These are phyloP conservation scores for Boletus pseudo-olivaceus DNA, from an alignment of 768 basidiomycete genomes.

Conservation along the genomic window DNA sequence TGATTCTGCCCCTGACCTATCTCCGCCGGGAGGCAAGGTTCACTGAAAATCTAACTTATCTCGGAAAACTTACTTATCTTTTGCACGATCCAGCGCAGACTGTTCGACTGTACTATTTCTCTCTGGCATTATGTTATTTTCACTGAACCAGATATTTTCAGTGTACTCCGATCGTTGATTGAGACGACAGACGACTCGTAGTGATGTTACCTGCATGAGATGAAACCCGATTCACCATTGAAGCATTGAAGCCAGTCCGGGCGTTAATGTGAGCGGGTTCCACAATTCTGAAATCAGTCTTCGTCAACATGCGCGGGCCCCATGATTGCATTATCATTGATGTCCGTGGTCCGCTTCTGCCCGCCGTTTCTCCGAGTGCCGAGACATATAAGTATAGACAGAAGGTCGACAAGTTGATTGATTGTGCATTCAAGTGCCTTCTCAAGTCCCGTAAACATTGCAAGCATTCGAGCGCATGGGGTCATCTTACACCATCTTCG, in stretches of 20 bases:
- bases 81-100: neutral
- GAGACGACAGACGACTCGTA: neutral
- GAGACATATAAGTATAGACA: constrained; percentile 1
- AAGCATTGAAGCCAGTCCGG: neutral
- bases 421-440: neutral
- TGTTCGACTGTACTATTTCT: neutral
- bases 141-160: neutral
- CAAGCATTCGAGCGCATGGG: constrained; percentile 9
- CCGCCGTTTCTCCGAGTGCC: neutral
- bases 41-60: neutral
- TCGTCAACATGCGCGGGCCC: neutral
- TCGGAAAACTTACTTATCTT: neutral
- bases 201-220: neutral
- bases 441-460: neutral
- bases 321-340: neutral
- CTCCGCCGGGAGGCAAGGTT: neutral
- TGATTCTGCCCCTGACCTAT: neutral
- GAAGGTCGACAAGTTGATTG: neutral
- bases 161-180: neutral
- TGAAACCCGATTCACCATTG: neutral
- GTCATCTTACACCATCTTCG: constrained; percentile 14
- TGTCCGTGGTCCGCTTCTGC: neutral
- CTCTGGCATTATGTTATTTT: neutral
- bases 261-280: neutral
- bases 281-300: neutral